Evolutionary conservation across 2,329 filamentous ascomycete species (phyloP), one percentile per base, ranked within the genome.

Genomic region (Cladosporium cucumerinum): DNA sequence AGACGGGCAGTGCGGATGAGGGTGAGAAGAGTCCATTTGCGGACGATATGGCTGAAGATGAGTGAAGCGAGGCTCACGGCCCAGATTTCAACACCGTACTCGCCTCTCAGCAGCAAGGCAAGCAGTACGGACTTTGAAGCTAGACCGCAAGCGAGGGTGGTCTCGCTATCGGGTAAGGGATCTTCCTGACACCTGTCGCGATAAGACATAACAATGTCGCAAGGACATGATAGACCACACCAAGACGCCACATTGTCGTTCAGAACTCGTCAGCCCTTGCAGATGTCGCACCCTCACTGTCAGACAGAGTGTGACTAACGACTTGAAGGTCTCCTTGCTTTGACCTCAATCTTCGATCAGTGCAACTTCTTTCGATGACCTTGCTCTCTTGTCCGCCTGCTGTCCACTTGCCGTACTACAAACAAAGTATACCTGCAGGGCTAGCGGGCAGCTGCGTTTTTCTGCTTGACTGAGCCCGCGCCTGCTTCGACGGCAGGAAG

Each of bases 401-500:
- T 32, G 18, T 48, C 43, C 51, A 32, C n/a, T n/a, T 25, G 57
- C 57, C 51, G 57, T 64, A 58, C 62, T 52, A 57, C 63, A 59
- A 61, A 61, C 46, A 49, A 64, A 43, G 26, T 46, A 28, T 49
- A 43, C 23, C 60, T 57, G 48, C 48, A 34, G 58, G 34, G 32
- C 57, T 14, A 32, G 26, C 54, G 57, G 34, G 21, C 59, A 59
- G 25, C 48, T 30, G 34, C 55, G 58, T 57, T 57, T 4, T 34
- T 52, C 49, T 61, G 34, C 58, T 65, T 59, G 58, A 68, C 28
- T 34, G 21, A 46, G 36, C 65, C 62, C 57, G 64, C 57, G 52
- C 64, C 49, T 28, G 57, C 49, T 60, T 43, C 63, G 61, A 39
- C 48, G 58, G 59, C 62, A 54, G 58, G 60, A 65, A 65, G 61